phyloP scores from a whole-genome alignment of 441 rosid genomes.

The Aquilaria agallochum region DNA sequence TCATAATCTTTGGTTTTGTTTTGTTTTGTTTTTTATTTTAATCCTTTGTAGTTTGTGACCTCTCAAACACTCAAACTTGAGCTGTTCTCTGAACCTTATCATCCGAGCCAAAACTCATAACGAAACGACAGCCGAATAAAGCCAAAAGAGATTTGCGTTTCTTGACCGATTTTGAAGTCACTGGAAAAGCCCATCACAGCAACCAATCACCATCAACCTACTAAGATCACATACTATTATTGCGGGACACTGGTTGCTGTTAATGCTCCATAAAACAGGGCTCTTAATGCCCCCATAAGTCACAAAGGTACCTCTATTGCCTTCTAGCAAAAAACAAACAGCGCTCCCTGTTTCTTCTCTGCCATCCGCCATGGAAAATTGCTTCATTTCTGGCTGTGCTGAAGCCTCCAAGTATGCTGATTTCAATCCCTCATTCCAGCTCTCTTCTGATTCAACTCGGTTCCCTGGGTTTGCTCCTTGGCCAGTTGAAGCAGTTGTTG shows the following conservation, averaged over 20 bases:
- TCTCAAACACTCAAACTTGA: neutral
- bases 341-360: neutral
- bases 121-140: constrained; percentile 34
- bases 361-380: constrained; percentile 29
- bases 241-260: constrained; percentile 29
- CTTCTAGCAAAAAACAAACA: neutral
- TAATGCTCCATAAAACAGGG: constrained; percentile 17
- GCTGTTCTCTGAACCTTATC: neutral
- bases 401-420: constrained; percentile 30
- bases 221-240: constrained; percentile 37
- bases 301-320: neutral
- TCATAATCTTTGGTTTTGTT: neutral
- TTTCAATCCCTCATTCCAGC: constrained; percentile 21
- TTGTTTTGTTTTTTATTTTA: neutral
- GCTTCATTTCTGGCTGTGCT: constrained; percentile 21
- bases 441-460: constrained; percentile 20
- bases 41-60: neutral
- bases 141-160: constrained; percentile 32
- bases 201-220: constrained; percentile 35
- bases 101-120: neutral
- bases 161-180: constrained; percentile 26
- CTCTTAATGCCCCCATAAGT: neutral
- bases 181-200: constrained; percentile 25
- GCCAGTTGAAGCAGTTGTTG: constrained; percentile 25
- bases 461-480: constrained; percentile 32